phyloP scores from a whole-genome alignment of 2,329 filamentous ascomycete species.

The Sclerotiophoma versabilis region DNA sequence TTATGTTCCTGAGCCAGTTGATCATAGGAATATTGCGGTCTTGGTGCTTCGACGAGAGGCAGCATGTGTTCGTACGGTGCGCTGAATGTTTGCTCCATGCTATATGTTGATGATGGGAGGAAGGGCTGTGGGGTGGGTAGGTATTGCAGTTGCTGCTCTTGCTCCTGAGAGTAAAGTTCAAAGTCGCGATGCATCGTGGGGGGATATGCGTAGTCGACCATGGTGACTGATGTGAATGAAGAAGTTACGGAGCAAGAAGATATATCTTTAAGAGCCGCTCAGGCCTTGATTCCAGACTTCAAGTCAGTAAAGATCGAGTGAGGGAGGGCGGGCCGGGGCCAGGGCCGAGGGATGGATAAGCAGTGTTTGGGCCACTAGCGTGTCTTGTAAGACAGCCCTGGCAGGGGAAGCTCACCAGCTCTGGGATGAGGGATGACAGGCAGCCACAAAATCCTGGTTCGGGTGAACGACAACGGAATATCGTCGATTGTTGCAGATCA shows the following conservation, averaged over 20 bases:
- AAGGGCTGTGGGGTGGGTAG: slow-evolving; percentile 40
- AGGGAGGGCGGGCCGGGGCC: slow-evolving; percentile 16
- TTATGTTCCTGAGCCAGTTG: slow-evolving; percentile 48
- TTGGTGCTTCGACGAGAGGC: slow-evolving; percentile 41
- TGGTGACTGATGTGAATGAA: slow-evolving; percentile 28
- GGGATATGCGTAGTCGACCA: slow-evolving; percentile 48
- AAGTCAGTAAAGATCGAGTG: slow-evolving; percentile 41
- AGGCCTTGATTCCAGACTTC: slow-evolving; percentile 23
- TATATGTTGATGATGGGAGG: slow-evolving; percentile 36
- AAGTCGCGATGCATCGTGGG: slow-evolving; percentile 47
- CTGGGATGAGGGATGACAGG: slow-evolving; percentile 28
- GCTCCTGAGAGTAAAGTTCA: slow-evolving; percentile 46
- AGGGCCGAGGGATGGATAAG: slow-evolving; percentile 15
- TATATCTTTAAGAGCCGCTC: slow-evolving; percentile 26
- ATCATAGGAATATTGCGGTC: slow-evolving; percentile 46
- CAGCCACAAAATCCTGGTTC: slow-evolving; percentile 14
- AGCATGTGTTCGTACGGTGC: slow-evolving; percentile 45
- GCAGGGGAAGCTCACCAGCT: slow-evolving; percentile 46
- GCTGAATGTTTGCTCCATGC: slow-evolving; percentile 48
- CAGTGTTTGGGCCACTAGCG: slow-evolving; percentile 14
- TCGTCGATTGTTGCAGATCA: slow-evolving; percentile 30
- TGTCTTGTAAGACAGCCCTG: slow-evolving; percentile 20
- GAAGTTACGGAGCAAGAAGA: slow-evolving; percentile 11
- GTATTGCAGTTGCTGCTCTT: slow-evolving; percentile 44
- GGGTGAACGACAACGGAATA: slow-evolving; percentile 3